Evolutionary conservation across 2,329 filamentous ascomycete genomes (phyloP), one percentile per base, ranked within the genome.

Genomic region (Neonectria faginata): DNA sequence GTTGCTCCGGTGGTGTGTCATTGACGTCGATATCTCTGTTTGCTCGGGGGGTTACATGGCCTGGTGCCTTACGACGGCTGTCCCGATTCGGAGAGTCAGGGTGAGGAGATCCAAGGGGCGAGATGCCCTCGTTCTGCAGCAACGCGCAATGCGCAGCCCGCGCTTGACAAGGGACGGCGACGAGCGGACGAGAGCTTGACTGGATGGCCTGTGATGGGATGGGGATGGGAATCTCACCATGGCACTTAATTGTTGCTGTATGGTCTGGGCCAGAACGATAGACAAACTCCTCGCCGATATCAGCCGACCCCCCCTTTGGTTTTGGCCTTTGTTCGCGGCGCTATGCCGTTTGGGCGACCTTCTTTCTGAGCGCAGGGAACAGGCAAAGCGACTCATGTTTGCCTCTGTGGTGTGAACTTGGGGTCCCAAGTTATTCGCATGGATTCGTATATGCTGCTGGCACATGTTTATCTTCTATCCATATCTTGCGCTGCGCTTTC

Each of bases 1-100:
- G 69, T 64, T 54, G 55, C 56, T 31, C 14, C 42, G 62, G 71
- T 74, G 70, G 69, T 74, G 69, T 74, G 72, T 60, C 69, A 71
- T 70, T 58, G 42, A 14, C 42, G 20, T 20, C 27, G 12, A 41
- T 31, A 16, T 41, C 18, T 29, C 22, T 45, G 16, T 25, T 44
- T 50, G 12, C 45, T 50, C 22, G 45, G 45, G 45, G 22, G 31
- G 16, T 6, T 44, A 10, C 42, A 47, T 39, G 42, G 47, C 42
- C 5, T 45, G 57, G 25, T 45, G 39, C 33, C 16, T 39, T 12
- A 25, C 27, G 44, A 44, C 39, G 42, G 36, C 50, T 39, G n/a
- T 22, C 20, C 39, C 33, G 10, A 31, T 27, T 31, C 31, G 41
- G 29, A 44, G 31, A 25, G 42, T 5, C 9, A 41, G 8, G 8